A percentile compares a stretch with the other conserved stretches of the same genome.
Evolutionary conservation across 1,284 basidiomycete species (phyloP).

Genomic region (Termitomyces sp.): DNA sequence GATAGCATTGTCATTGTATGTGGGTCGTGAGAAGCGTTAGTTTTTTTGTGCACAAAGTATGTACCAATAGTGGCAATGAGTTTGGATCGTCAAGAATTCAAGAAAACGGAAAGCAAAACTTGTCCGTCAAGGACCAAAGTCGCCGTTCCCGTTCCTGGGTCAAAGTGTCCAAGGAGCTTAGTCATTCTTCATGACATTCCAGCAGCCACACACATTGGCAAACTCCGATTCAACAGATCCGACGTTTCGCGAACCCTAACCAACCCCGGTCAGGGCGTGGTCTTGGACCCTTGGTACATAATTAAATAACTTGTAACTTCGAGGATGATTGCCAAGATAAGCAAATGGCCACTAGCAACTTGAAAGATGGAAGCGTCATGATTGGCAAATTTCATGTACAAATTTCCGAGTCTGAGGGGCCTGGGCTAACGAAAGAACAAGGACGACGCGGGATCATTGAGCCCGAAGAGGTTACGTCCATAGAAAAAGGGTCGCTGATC

Average conservation of each 20-base stretch:
- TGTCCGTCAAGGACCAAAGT: not conserved
- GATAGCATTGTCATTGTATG: constrained; percentile 9
- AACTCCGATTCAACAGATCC: not conserved
- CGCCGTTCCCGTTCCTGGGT: not conserved
- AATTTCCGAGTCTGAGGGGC: not conserved
- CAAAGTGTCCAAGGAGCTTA: not conserved
- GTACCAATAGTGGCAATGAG: constrained; percentile 1
- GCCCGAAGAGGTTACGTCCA: no score
- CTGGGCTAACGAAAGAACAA: not conserved
- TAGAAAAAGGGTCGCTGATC: not conserved
- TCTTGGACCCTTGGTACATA: no score
- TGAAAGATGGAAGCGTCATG: not conserved
- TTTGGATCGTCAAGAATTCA: constrained; percentile 6
- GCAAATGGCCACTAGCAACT: not conserved
- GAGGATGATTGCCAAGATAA: not conserved
- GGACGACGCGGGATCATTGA: not conserved
- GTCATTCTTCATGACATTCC: not conserved
- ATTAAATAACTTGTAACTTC: no score
- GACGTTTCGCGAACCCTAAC: no score
- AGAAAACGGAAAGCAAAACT: not conserved
- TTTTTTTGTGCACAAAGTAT: constrained; percentile 15
- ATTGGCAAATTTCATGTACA: no score
- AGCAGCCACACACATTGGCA: no score
- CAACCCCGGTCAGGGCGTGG: no score
- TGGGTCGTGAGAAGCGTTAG: constrained; percentile 18